Base-by-base conservation (phyloP, 768 basidiomycete species). In the Mycena belliarum region DNA sequence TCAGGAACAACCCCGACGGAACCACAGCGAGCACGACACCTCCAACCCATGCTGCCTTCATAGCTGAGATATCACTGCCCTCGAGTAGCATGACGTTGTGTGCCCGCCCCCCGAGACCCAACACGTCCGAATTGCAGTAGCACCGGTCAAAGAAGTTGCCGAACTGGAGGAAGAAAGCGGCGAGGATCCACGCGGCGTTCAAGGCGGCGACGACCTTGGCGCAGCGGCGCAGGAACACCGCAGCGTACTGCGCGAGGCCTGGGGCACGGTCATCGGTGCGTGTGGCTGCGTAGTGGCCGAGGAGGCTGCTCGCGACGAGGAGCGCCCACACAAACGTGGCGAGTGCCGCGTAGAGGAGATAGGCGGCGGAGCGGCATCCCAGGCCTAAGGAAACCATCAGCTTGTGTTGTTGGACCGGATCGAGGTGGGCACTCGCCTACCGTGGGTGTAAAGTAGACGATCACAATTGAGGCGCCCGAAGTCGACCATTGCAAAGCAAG, bases 401-500 rank as follows among this genome's bases (percentile, higher is more conserved):
- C 4, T 6, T 18, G 7, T 9, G 8, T n/a, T n/a, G 3, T 11
- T 6, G 0, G 20, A 32, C 6, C 12, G 29, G 29, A 48, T 6
- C 11, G n/a, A 21, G 28, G 10, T 11, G 28, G 21, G 2, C 46
- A 48, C 53, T 48, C 28, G 18, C 66, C 66, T 3, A 57, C 57
- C 1, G 73, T 76, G 9, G 73, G 74, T 0, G 70, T 74, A 25
- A 58, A 70, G 61, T 64, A 69, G 12, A 64, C 63, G 10, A 63
- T 61, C 4, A 73, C 40, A 29, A 73, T 3, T 0, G 73, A 73
- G 12, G 72, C 68, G 0, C 55, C 40, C 2, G 68, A 66, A 7
- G 73, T 72, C 0, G 62, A 68, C 75, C 71, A 75, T 51, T 75
- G 73, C 20, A 76, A 25, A 11, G 52, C 55, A 21, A 76, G 33